phyloP scores from a whole-genome alignment of 2,329 filamentous ascomycete genomes.

The Colletotrichum simmondsii region DNA sequence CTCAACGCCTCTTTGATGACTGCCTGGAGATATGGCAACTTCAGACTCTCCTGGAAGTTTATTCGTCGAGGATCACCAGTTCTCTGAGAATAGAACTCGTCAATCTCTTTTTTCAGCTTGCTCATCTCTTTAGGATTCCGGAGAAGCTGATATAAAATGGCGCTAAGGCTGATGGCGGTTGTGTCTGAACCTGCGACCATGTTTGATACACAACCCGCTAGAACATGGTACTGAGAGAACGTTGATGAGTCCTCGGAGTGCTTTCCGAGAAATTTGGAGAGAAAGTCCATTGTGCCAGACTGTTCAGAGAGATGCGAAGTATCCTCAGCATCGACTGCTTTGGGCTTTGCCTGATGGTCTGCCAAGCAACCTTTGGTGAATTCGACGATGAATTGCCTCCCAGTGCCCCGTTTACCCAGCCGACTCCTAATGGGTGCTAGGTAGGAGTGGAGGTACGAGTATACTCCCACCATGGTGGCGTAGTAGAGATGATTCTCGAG shows the following conservation, averaged over 20 bases:
- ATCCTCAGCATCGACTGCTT: too few relatives aligned
- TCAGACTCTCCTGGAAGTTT: slow-evolving; percentile 41
- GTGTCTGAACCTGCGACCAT: slow-evolving; percentile 49
- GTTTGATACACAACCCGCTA: slow-evolving; percentile 26
- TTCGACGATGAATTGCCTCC: too few relatives aligned
- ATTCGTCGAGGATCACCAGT: slow-evolving; percentile 16
- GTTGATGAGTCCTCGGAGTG: slow-evolving; percentile 51
- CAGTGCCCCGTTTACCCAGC: too few relatives aligned
- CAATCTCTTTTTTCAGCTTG: slow-evolving; percentile 51
- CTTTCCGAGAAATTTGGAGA: slow-evolving; percentile 41
- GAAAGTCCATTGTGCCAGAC: too few relatives aligned
- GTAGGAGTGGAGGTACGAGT: slow-evolving; percentile 24
- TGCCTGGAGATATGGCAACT: slow-evolving; percentile 59
- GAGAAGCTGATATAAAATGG: slow-evolving; percentile 42
- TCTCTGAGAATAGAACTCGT: slow-evolving; percentile 36
- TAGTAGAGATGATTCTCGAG: slow-evolving; percentile 47
- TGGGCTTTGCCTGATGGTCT: too few relatives aligned
- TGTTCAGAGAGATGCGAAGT: too few relatives aligned
- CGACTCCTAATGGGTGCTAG: too few relatives aligned
- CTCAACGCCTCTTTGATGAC: slow-evolving; percentile 64
- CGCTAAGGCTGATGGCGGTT: slow-evolving; percentile 45
- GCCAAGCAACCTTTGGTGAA: too few relatives aligned
- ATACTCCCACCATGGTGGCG: slow-evolving; percentile 47
- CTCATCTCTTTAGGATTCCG: slow-evolving; percentile 25
- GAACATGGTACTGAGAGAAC: slow-evolving; percentile 46